Conservation (phyloP, 768 basidiomycete genomes). For the Phylloporus arenicola region DNA sequence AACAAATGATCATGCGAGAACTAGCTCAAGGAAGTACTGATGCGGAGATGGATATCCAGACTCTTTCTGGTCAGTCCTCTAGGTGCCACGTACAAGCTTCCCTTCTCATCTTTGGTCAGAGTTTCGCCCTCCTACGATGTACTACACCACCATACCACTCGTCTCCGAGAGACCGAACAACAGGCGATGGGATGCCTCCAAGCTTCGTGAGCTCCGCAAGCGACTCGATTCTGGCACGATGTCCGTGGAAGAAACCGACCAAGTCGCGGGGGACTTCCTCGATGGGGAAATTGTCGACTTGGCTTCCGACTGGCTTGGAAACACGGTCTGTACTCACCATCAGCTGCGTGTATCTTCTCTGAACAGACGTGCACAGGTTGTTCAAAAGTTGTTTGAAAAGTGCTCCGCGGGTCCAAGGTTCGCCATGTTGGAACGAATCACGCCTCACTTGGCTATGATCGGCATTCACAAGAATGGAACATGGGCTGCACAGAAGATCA, state of each 20-base stretch:
- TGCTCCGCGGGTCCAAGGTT: slow-evolving; percentile 73
- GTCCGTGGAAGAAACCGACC: slow-evolving; percentile 81
- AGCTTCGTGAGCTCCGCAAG: slow-evolving; percentile 91
- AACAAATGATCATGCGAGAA: slow-evolving; percentile 96
- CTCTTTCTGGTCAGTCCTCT: slow-evolving; percentile 68
- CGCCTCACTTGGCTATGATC: slow-evolving; percentile 92
- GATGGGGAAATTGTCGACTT: slow-evolving; percentile 94
- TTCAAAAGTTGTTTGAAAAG: slow-evolving; percentile 94
- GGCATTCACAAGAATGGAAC: slow-evolving; percentile 99
- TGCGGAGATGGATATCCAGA: slow-evolving; percentile 78
- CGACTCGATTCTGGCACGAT: slow-evolving; percentile 87
- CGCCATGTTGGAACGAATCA: slow-evolving; percentile 90
- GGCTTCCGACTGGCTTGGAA: slow-evolving; percentile 97
- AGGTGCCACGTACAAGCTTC: not conserved
- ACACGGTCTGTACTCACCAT: slow-evolving; percentile 47
- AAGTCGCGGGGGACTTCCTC: slow-evolving; percentile 83
- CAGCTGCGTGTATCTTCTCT: not conserved
- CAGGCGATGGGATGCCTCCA: slow-evolving; percentile 89
- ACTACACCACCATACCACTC: slow-evolving; percentile 92
- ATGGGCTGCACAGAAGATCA: slow-evolving; percentile 99
- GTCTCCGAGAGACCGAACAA: slow-evolving; percentile 81
- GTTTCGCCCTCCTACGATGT: slow-evolving; percentile 88
- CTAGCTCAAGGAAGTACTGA: slow-evolving; percentile 72
- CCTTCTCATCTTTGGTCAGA: slow-evolving; percentile 42
- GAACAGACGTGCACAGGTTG: slow-evolving; percentile 51